Evolutionary conservation across 805 yeast genomes (phyloP), one percentile per base, ranked within the genome.

Genomic region (Ogataea henricii): DNA sequence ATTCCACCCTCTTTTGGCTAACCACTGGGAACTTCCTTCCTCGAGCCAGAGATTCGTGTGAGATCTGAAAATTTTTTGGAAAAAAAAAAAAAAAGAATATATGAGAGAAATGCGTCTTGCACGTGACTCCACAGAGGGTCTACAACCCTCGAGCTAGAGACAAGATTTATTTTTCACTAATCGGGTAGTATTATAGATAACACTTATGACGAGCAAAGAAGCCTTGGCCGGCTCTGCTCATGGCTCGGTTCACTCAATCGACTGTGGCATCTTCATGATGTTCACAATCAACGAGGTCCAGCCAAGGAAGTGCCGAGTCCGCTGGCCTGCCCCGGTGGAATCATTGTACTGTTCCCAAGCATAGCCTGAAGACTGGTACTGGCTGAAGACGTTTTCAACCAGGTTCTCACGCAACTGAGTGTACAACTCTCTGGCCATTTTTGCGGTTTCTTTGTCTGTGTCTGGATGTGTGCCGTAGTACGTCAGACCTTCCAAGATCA

Each of bases 261-360:
- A 12, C 20, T 78, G 83, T 1, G 94, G 92, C 94, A 87, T 85
- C 46, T 78, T 77, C 92, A 94, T 86, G 61, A 94, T 87, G 52
- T 81, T 73, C 4, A 87, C 80, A 10, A 87, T 86, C 49, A 89
- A 69, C 1, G 96, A 82, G 1, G 97, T 84, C 99, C 99, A 94
- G 1, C 99, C 99, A 35, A 89, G 73, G 69, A 94, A 94, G 63
- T 89, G 92, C 65, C 87, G 84, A 8, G 92, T 91, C 6, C 97
- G 91, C 55, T 79, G 78, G 2, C 89, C 87, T 2, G 68, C 63
- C 1, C 99, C 99, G 7, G 82, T 81, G 12, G 58, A 62, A 52
- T 89, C 92, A 55, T 87, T 83, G 65, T 94, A 94, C 62, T 89
- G 92, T 60, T 94, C 99, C 86, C 90, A 92, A 5, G 88, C 89